Base-by-base conservation (phyloP, 225 moss, liverwort and hornwort species). In the Marchantia paleacea region DNA sequence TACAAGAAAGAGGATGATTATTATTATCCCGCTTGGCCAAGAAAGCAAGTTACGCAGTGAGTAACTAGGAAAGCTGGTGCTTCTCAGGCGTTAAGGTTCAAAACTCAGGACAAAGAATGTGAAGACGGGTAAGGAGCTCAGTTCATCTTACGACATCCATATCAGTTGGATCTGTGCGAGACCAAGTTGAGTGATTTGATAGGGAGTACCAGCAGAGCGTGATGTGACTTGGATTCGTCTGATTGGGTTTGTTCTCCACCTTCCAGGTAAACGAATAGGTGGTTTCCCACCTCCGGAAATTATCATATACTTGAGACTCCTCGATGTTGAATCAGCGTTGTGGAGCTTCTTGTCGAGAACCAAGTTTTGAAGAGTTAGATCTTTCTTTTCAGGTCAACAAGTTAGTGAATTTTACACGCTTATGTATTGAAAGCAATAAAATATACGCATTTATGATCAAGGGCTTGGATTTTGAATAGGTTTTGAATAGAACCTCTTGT, bases 1-100 rank as follows among this genome's bases (percentile, higher is more conserved):
- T 13, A 73, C 68, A 87, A 87, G 68, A 77, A 76, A 29, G 57
- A 64, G 53, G 78, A 89, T 72, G 86, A 85, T 52, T 94, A 88
- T 75, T 97, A 97, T 79, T 91, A 88, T 78, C 97, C 97, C 77
- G 91, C 93, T 61, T 97, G 97, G 97, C 93, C 97, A 54, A 88
- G 72, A 30, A 85, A 85, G 76, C 88, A 88, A 87, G 84, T 78
- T 65, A 67, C 78, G 29, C 78, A 78, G 16, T 78, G 66, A 78
- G 60, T 22, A 39, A 58, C 10, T 31, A 74, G 25, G 26, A 55
- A 7, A 54, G 20, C 54, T 75, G 54, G 29, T 55, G 26, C 25
- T 30, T 28, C 26, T 26, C 6, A 18, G 24, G 28, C 24, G 29
- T 55, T 0, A 25, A 28, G 4, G 14, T 53, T 12, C 24, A 25